Evolutionary conservation across 352 stramenopile genomes (phyloP), one percentile per base, ranked within the genome.

Genomic region (Phytophthora agathidicida): DNA sequence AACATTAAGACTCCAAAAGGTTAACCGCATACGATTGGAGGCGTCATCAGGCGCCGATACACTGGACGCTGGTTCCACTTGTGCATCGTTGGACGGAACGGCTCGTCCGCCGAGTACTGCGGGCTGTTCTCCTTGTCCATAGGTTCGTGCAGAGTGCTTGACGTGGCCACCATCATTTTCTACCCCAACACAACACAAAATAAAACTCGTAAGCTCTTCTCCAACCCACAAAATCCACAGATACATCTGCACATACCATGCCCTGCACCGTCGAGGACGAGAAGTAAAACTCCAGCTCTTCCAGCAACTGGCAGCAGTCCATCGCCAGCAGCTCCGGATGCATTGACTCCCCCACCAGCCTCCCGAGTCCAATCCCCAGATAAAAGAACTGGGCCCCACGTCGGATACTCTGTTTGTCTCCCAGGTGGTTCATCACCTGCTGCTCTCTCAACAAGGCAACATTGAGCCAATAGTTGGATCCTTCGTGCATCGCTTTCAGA

Each of bases 241-340:
- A n/a, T n/a, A n/a, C n/a, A n/a, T n/a, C n/a, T n/a, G n/a, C n/a
- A n/a, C n/a, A n/a, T n/a, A 91, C 81, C 86, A 94, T 93, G 57
- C 82, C 80, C 68, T 94, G 86, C 23, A 90, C 73, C 2, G 81
- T 86, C 10, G 74, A 64, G 5, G 83, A 90, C 10, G 83, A 78
- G 24, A 94, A 93, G 58, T 88, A 90, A 52, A 91, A 94, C 54
- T 94, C 86, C 23, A 94, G 73, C 43, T 94, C 86, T 47, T 94
- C 86, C 19, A 94, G 69, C n/a, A 94, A 62, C 46, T 94, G 83
- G 17, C 83, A 92, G 38, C 77, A 83, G 39, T 91, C 80, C 48
- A 89, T 80, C 0, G 80, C 80, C 23, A 94, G 56, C 11, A 81
- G 65, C 58, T 92, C 65, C 7, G 81, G 50, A 45, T 88, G 79